phyloP scores from a whole-genome alignment of 2,329 filamentous ascomycete genomes.

The Ophiognomonia clavigignenti-juglandacearum region DNA sequence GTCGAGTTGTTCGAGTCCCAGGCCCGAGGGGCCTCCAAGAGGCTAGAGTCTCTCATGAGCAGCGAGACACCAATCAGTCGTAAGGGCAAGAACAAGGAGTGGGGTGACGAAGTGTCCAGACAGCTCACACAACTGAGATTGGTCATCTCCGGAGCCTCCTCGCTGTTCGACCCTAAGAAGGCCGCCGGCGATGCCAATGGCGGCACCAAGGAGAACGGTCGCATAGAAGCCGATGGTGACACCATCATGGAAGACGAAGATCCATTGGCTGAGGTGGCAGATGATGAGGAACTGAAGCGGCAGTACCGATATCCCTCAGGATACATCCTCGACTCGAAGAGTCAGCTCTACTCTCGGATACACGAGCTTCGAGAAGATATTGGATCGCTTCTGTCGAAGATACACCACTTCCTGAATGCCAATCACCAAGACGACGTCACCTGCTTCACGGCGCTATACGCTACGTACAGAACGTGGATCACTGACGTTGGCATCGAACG shows the following conservation, averaged over 20 bases:
- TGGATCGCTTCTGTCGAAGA: conserved; percentile 73
- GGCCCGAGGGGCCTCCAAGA: conserved; percentile 67
- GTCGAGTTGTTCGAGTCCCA: conserved; percentile 85
- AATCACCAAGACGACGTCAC: conserved; percentile 94
- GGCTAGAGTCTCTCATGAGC: conserved; percentile 74
- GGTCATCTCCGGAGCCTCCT: conserved; percentile 85
- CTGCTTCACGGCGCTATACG: conserved; percentile 90
- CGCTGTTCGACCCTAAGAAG: conserved; percentile 77
- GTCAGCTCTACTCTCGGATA: conserved; percentile 66
- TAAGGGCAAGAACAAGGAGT: conserved; percentile 95
- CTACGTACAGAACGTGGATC: conserved; percentile 92
- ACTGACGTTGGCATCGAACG: conserved; percentile 95
- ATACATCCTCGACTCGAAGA: conserved; percentile 64
- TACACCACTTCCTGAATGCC: conserved; percentile 76
- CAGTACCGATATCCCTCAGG: conserved; percentile 87
- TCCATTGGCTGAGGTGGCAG: conserved; percentile 58
- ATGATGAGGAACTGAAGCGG: conserved; percentile 78
- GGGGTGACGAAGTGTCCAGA: conserved; percentile 93
- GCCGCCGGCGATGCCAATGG: conserved; percentile 52
- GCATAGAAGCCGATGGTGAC: conserved; percentile 48
- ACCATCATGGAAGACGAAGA: conserved; percentile 43
- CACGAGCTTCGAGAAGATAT: conserved; percentile 77
- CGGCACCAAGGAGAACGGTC: conserved; percentile 41
- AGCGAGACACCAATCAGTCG: conserved; percentile 78
- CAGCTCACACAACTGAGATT: conserved; percentile 83